Evolutionary conservation across 768 basidiomycete genomes (phyloP).

Genomic region (Termitomyces eurrhizus): DNA sequence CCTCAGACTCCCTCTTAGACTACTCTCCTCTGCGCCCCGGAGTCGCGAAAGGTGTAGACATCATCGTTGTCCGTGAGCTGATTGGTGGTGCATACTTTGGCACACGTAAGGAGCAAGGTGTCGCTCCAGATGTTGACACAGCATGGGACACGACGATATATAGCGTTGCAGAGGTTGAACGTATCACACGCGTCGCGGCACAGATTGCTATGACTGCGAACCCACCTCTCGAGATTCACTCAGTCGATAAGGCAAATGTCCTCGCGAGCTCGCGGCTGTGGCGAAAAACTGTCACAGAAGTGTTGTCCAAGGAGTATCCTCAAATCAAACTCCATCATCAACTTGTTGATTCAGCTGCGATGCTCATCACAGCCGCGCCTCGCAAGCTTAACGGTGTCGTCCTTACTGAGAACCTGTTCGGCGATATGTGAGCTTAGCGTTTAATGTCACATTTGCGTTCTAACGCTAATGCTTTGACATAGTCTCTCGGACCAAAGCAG

Average conservation of each 20-base stretch:
- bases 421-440: constrained; percentile 76
- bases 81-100: constrained; percentile 98
- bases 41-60: constrained; percentile 78
- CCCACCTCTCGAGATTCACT: constrained; percentile 87
- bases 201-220: constrained; percentile 80
- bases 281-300: constrained; percentile 89
- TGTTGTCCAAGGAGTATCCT: constrained; percentile 81
- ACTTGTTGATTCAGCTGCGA: constrained; percentile 93
- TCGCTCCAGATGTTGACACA: constrained; percentile 54
- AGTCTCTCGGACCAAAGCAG: constrained; percentile 96
- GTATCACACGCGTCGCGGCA: constrained; percentile 94
- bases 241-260: constrained; percentile 98
- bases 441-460: not conserved
- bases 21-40: constrained; percentile 88
- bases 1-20: constrained; percentile 82
- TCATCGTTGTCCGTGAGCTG: constrained; percentile 94
- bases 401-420: constrained; percentile 93
- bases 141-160: constrained; percentile 96
- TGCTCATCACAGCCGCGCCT: constrained; percentile 90
- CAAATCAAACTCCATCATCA: constrained; percentile 85
- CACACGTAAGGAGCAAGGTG: constrained; percentile 81
- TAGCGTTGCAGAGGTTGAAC: constrained; percentile 85
- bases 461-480: constrained; percentile 6
- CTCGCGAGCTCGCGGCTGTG: constrained; percentile 92
- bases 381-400: constrained; percentile 93